Evolutionary conservation across 352 stramenopile genomes (phyloP), one percentile per base, ranked within the genome.

Genomic region (Phytophthora idaei): DNA sequence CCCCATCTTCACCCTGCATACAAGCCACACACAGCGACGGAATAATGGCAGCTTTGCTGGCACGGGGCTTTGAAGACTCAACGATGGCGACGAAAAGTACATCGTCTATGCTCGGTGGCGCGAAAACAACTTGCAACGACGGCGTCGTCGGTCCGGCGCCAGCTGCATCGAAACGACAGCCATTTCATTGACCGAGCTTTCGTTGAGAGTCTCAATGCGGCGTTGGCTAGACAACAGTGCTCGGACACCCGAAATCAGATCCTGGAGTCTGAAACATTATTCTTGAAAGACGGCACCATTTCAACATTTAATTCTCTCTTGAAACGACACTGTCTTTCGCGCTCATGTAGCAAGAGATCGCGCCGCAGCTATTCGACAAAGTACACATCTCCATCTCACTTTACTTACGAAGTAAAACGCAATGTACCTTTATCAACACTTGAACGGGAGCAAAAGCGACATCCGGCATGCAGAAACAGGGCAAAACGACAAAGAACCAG

Each of bases 1-100:
- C 61, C 37, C 42, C 42, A 62, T 67, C 51, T 51, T 57, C 34
- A 61, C 39, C 7, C 17, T 45, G 42, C 60, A 51, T 67, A 29
- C 27, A 50, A 12, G 15, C 37, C 42, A 50, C 34, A 34, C 7
- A 21, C 17, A 31, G 8, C 34, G 21, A 47, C 21, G 17, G 21
- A 45, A 60, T 42, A 17, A 46, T 5, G 29, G 25, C 27, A 14
- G 36, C 50, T 27, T 34, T 48, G 34, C 9, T 37, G 32, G 32
- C 8, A n/a, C 12, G 8, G 5, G 21, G 34, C 5, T 48, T 57
- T 34, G 36, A 57, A 46, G n/a, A 17, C 50, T 14, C 29, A 44
- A 32, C 50, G 31, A 57, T 37, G 15, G 28, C 49, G 52, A 48
- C 51, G 32, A 58, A 45, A 39, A 29, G 25, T 28, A 31, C 29